Evolutionary conservation across 768 basidiomycete species (phyloP), one percentile per base, ranked within the genome.

Genomic region (Amanita rubescens): DNA sequence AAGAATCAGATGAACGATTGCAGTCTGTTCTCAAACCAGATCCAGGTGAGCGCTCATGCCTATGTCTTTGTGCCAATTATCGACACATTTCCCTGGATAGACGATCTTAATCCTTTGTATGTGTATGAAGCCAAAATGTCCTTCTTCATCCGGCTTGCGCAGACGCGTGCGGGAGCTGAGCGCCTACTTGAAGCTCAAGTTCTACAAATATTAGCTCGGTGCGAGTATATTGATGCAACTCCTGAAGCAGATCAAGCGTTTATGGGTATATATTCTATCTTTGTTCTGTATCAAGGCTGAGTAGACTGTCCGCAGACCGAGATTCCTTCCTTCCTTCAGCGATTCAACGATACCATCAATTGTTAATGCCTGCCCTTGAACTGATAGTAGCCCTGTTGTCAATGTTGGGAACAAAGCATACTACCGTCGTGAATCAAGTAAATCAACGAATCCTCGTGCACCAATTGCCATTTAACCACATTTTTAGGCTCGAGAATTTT

Each of bases 111-210:
- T 61, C 76, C 91, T 0, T 73, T 94, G 37, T 98, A 96, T 68
- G 89, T 97, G 12, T 97, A 93, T 60, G 95, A 97, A 64, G 82
- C 94, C 12, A 95, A 95, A 69, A 85, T 95, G 81, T 90, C 94
- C 3, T 71, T 96, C 57, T 82, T 97, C 55, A 79, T 87, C 24
- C 80, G 91, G 27, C 81, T 96, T 70, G 82, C 91, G 0, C 87
- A 94, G 64, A 88, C 84, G 2, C 77, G 87, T 42, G 71, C 76
- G 54, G 95, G 94, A 2, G 92, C 93, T 2, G 94, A 96, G 62
- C 79, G 84, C 41, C 69, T 97, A 20, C 66, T 96, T 5, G 90
- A 93, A 54, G 78, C 82, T 1, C 87, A 89, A 51, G 59, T 93
- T 1, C 74, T 96, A 9, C 77, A 83, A 3, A 75, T 82, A 14